These are phyloP conservation scores for Picea mariana DNA, from an alignment of 83 land plant genomes.

Conservation along the genomic window DNA sequence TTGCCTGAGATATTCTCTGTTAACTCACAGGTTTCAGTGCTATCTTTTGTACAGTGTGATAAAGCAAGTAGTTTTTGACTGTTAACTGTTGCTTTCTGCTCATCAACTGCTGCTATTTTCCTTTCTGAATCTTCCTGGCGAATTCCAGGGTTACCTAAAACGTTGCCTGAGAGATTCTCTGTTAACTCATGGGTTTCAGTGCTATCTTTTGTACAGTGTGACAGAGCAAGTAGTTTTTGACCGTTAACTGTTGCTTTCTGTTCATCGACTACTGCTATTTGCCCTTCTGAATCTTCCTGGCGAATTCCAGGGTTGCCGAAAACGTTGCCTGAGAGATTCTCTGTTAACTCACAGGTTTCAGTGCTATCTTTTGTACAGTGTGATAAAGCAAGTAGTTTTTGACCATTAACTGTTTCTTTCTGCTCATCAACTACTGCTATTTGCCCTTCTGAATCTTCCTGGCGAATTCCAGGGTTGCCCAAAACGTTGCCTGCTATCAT, in stretches of 20 bases:
- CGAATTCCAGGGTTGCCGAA: not conserved
- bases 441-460: no score
- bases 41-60: not conserved
- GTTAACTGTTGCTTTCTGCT: not conserved
- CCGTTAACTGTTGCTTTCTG: not conserved
- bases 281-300: no score
- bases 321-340: not conserved
- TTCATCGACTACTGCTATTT: not conserved
- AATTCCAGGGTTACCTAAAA: not conserved
- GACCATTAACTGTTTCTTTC: not conserved
- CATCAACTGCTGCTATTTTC: not conserved
- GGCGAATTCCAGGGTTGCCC: no score
- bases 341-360: conserved; percentile 8
- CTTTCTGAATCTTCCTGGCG: not conserved
- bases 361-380: not conserved
- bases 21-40: not conserved
- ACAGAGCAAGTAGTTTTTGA: not conserved
- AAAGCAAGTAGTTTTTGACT: not conserved
- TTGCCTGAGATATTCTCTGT: not conserved
- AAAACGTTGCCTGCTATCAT: no score
- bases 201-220: not conserved
- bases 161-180: not conserved
- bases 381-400: not conserved
- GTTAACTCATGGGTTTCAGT: not conserved
- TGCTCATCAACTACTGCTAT: not conserved